A percentile compares a stretch with the other conserved stretches of the same genome.
These are phyloP conservation scores for Elsinoe australis DNA, from an alignment of 2,329 filamentous ascomycete species.

Conservation along the genomic window DNA sequence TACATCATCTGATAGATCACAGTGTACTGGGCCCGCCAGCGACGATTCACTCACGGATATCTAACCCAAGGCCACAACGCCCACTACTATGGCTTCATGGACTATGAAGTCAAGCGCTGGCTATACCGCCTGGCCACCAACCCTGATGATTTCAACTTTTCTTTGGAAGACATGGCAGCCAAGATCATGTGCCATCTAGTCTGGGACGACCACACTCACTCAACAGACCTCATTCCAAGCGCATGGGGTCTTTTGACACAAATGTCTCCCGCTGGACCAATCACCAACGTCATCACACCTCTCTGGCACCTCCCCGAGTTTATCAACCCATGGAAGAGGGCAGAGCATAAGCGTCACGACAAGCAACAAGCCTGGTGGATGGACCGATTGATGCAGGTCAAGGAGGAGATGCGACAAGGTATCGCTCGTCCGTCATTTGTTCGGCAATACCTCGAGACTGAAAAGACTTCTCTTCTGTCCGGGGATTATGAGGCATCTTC, in stretches of 20 bases:
- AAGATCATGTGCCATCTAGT: slow-evolving; percentile 50
- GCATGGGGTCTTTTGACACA: slow-evolving; percentile 51
- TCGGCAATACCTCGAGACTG: slow-evolving; percentile 38
- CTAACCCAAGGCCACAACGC: slow-evolving; percentile 41
- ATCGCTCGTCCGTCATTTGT: slow-evolving; percentile 37
- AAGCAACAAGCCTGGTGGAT: slow-evolving; percentile 49
- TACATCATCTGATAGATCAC: slow-evolving; percentile 16
- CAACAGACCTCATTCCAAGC: slow-evolving; percentile 43
- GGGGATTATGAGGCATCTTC: slow-evolving; percentile 32
- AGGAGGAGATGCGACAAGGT: slow-evolving; percentile 36
- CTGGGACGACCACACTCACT: slow-evolving; percentile 47
- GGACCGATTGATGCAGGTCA: slow-evolving; percentile 36
- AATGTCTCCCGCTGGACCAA: slow-evolving; percentile 51
- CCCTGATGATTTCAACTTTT: slow-evolving; percentile 45
- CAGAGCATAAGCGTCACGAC: slow-evolving; percentile 47
- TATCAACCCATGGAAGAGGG: slow-evolving; percentile 49
- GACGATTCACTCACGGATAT: slow-evolving; percentile 46
- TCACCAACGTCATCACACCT: slow-evolving; percentile 50
- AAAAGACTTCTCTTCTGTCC: slow-evolving; percentile 29
- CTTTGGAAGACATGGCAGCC: slow-evolving; percentile 51
- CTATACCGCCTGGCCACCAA: slow-evolving; percentile 42
- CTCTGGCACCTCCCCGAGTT: slow-evolving; percentile 46
- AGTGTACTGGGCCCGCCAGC: slow-evolving; percentile 51
- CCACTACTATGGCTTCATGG: slow-evolving; percentile 43
- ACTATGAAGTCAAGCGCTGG: slow-evolving; percentile 50